Conservation (phyloP, 1,284 basidiomycete genomes). For the Microbotryomycetes sp. region DNA sequence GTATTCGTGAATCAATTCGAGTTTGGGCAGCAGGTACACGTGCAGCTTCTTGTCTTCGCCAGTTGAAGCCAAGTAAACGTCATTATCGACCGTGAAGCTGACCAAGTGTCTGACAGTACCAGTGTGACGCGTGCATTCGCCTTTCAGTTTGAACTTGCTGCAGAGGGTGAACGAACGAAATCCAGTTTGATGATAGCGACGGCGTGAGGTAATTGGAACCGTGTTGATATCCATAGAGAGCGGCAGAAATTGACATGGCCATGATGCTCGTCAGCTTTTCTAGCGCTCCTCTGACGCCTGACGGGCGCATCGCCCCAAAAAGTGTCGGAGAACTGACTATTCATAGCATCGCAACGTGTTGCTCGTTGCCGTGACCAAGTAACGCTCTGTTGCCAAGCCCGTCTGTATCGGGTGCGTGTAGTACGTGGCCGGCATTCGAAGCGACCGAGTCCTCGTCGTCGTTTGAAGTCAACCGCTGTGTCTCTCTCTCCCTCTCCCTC, state of each 20-base stretch:
- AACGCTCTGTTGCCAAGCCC: not conserved
- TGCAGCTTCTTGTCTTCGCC: constrained; percentile 74
- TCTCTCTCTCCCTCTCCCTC: not conserved
- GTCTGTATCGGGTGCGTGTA: constrained; percentile 16
- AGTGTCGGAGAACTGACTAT: not conserved
- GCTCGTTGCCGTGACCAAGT: constrained; percentile 12
- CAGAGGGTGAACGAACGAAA: too few species aligned
- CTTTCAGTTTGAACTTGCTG: not conserved
- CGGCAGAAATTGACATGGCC: too few species aligned
- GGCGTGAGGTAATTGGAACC: too few species aligned
- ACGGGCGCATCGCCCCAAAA: too few species aligned
- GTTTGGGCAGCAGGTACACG: constrained; percentile 53
- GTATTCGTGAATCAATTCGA: constrained; percentile 45
- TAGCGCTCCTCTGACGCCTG: too few species aligned
- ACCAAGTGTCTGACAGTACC: constrained; percentile 21
- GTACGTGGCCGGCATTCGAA: not conserved
- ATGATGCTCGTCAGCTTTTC: too few species aligned
- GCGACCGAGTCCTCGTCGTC: too few species aligned
- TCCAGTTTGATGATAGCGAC: too few species aligned
- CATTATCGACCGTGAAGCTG: constrained; percentile 42
- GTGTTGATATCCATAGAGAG: too few species aligned
- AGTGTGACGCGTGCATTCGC: constrained; percentile 7
- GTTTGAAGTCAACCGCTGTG: not conserved
- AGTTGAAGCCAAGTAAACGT: constrained; percentile 55
- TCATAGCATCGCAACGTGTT: not conserved